Percentiles rank a stretch among this genome's conserved stretches.
Conservation (phyloP, 306 rosid species). For the Vigna hirtella region DNA sequence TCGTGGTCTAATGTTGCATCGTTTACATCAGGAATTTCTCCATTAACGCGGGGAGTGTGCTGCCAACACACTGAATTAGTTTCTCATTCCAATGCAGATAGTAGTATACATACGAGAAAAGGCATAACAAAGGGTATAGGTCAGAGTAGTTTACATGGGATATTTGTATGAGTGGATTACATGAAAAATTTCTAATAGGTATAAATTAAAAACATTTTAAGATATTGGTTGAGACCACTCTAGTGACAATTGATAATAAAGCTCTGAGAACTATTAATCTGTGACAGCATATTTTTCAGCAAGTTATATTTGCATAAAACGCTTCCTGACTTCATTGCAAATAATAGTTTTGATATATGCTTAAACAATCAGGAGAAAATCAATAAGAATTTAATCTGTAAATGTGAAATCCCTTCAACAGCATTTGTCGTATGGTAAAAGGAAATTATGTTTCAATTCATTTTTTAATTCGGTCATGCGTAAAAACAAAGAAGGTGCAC, state of each 20-base stretch:
- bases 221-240: not conserved
- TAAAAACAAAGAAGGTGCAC: not conserved
- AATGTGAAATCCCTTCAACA: not conserved
- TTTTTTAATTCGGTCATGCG: not conserved
- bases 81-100: constrained; percentile 37
- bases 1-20: constrained; percentile 91
- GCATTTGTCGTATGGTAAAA: not conserved
- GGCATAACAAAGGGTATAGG: not conserved
- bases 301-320: constrained; percentile 13
- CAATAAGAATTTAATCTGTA: not conserved
- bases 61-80: constrained; percentile 64
- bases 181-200: not conserved
- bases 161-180: constrained; percentile 2
- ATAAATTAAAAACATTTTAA: not conserved
- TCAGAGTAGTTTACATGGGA: not conserved
- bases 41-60: constrained; percentile 95
- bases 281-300: not conserved
- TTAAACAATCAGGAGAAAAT: not conserved
- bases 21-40: constrained; percentile 94
- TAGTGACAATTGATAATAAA: not conserved
- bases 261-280: not conserved
- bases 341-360: not conserved
- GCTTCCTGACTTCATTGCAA: not conserved
- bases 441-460: not conserved
- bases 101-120: constrained; percentile 40